Percentiles rank a stretch among this genome's conserved stretches.
phyloP scores from a whole-genome alignment of 1,284 basidiomycete species.

The Ustilago cynodontis region DNA sequence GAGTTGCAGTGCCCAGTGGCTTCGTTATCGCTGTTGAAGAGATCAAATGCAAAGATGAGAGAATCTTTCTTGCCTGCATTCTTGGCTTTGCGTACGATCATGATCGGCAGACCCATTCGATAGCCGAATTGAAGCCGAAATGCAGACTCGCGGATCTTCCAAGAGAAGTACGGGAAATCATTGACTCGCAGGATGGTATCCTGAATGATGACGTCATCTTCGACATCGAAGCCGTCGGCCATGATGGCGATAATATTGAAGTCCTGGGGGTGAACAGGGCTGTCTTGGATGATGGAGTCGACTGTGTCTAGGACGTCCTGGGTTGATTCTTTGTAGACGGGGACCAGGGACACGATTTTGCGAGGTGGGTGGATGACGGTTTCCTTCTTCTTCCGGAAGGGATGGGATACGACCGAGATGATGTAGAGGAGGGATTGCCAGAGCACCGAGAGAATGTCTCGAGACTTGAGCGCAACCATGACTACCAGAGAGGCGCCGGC shows the following conservation, averaged over 20 bases:
- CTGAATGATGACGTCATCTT: constrained; percentile 32
- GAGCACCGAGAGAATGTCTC: constrained; percentile 37
- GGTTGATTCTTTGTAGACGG: constrained; percentile 39
- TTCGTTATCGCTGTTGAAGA: constrained; percentile 43
- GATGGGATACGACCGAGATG: neutral
- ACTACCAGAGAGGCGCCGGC: constrained; percentile 18
- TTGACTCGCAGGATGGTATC: constrained; percentile 18
- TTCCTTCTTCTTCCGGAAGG: constrained; percentile 21
- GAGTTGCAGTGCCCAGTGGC: constrained; percentile 30
- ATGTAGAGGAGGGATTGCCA: constrained; percentile 34
- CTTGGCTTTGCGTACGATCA: constrained; percentile 38
- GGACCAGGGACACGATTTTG: constrained; percentile 38
- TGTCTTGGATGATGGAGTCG: constrained; percentile 42
- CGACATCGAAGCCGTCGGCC: constrained; percentile 40
- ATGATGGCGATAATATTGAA: constrained; percentile 41
- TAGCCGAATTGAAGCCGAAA: constrained; percentile 36
- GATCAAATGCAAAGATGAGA: constrained; percentile 42
- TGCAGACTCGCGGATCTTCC: constrained; percentile 37
- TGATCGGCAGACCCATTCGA: constrained; percentile 22
- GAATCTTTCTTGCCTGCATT: constrained; percentile 46
- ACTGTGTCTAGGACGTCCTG: constrained; percentile 39
- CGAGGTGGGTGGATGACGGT: constrained; percentile 27
- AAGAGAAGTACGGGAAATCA: constrained; percentile 35
- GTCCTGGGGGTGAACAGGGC: constrained; percentile 17
- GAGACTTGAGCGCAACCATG: constrained; percentile 34